Conservation (phyloP, 1,284 basidiomycete species). For the Ceratobasidium sp. region DNA sequence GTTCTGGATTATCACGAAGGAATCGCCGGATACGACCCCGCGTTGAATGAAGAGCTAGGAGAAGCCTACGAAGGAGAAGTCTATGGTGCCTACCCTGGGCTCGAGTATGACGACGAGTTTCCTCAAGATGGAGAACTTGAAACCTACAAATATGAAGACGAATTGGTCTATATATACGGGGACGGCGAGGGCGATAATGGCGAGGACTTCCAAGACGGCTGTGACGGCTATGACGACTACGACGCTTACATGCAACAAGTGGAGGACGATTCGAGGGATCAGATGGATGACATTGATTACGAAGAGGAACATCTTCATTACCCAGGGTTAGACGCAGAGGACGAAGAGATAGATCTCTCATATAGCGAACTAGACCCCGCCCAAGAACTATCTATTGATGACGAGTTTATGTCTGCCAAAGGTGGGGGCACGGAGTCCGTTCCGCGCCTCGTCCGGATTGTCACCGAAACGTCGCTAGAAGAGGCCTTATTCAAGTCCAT, state of each 20-base stretch:
- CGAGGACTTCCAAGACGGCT: neutral
- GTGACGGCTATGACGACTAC: neutral
- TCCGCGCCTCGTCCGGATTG: slow-evolving; percentile 19
- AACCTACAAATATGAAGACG: no score
- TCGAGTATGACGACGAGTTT: no score
- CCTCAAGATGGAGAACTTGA: no score
- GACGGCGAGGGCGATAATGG: neutral
- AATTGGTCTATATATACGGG: no score
- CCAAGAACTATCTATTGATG: neutral
- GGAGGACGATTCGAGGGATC: neutral
- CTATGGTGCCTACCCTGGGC: no score
- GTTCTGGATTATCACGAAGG: neutral
- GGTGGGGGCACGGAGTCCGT: neutral
- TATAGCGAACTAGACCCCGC: neutral
- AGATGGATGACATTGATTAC: neutral
- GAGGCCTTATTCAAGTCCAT: slow-evolving; percentile 27
- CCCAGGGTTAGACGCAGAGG: neutral
- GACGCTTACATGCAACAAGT: neutral
- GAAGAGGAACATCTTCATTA: neutral
- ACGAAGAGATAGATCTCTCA: neutral
- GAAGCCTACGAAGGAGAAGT: no score
- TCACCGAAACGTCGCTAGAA: slow-evolving; percentile 27
- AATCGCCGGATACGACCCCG: no score
- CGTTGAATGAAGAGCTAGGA: no score
- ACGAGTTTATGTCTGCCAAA: neutral